phyloP scores from a whole-genome alignment of 1,139 yeast genomes.

The Scheffersomyces segobiensis region DNA sequence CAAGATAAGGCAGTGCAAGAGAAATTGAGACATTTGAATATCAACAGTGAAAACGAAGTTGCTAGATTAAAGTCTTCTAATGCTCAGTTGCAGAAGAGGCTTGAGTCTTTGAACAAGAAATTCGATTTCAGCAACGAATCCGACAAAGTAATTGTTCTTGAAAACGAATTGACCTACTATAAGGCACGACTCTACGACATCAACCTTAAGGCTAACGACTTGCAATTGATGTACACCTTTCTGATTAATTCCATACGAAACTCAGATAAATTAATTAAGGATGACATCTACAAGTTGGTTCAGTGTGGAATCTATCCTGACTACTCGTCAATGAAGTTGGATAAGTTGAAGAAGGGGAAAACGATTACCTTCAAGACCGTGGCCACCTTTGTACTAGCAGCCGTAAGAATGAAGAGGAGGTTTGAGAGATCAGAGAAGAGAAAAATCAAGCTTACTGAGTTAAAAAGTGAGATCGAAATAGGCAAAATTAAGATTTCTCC shows the following conservation, averaged over 20 bases:
- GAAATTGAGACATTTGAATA: constrained; percentile 13
- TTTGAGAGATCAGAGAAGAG: constrained; percentile 27
- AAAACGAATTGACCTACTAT: constrained; percentile 35
- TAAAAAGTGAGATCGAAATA: constrained; percentile 30
- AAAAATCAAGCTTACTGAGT: constrained; percentile 22
- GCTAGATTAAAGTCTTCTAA: constrained; percentile 14
- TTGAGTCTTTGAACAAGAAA: constrained; percentile 18
- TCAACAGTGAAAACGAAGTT: constrained; percentile 12
- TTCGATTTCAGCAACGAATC: constrained; percentile 2
- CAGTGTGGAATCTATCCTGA: constrained; percentile 56
- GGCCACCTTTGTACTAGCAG: constrained; percentile 58
- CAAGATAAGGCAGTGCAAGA: constrained; percentile 7
- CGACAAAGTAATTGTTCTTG: constrained; percentile 11
- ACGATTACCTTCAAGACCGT: constrained; percentile 12
- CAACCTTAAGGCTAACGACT: constrained; percentile 45
- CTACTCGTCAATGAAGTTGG: constrained; percentile 22
- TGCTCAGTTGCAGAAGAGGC: constrained; percentile 16
- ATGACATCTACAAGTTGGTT: constrained; percentile 45
- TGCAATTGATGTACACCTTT: constrained; percentile 52
- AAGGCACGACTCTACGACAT: constrained; percentile 40
- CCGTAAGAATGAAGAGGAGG: constrained; percentile 50
- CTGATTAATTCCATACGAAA: constrained; percentile 47
- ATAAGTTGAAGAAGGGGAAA: constrained; percentile 8
- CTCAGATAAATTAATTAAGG: constrained; percentile 38
- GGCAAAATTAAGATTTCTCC: constrained; percentile 7